Percentiles rank a stretch among this genome's conserved stretches.
phyloP scores from a whole-genome alignment of 495 filamentous ascomycete genomes.

The Tuber aestivum region DNA sequence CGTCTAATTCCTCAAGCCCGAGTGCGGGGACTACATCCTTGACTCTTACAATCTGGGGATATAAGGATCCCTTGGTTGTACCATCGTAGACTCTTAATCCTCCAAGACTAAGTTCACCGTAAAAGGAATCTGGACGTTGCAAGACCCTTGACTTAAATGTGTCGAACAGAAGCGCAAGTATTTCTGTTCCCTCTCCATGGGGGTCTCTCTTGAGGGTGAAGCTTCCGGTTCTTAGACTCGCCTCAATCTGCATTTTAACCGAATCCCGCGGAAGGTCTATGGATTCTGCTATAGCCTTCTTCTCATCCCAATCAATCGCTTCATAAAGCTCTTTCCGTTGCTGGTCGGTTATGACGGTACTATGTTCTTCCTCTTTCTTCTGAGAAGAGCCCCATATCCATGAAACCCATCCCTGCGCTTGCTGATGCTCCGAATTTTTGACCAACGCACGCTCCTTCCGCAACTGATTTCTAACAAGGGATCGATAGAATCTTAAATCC shows the following conservation, averaged over 20 bases:
- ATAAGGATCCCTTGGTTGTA: constrained; percentile 81
- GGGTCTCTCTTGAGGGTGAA: constrained; percentile 88
- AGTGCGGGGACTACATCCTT: constrained; percentile 61
- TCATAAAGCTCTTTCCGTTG: constrained; percentile 94
- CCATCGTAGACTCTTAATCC: constrained; percentile 93
- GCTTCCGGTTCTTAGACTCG: constrained; percentile 82
- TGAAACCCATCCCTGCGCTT: constrained; percentile 71
- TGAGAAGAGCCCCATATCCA: constrained; percentile 75
- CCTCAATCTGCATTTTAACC: constrained; percentile 84
- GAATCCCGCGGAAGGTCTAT: constrained; percentile 86
- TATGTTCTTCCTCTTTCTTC: constrained; percentile 58
- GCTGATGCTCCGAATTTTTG: constrained; percentile 52
- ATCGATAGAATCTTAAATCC: constrained; percentile 94
- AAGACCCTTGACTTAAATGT: constrained; percentile 82
- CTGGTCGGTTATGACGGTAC: constrained; percentile 83
- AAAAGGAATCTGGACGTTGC: constrained; percentile 81
- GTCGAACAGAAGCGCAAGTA: constrained; percentile 87
- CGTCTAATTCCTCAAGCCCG: constrained; percentile 59
- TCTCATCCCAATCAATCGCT: constrained; percentile 97
- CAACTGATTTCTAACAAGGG: constrained; percentile 85
- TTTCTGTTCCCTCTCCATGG: constrained; percentile 68
- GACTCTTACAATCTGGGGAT: constrained; percentile 86
- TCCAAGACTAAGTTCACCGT: constrained; percentile 80
- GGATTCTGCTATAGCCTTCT: constrained; percentile 75
- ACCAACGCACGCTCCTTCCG: constrained; percentile 88